A percentile compares a stretch with the other conserved stretches of the same genome.
Evolutionary conservation across 352 stramenopile species (phyloP).

Genomic region (Halophytophthora polymorphica): DNA sequence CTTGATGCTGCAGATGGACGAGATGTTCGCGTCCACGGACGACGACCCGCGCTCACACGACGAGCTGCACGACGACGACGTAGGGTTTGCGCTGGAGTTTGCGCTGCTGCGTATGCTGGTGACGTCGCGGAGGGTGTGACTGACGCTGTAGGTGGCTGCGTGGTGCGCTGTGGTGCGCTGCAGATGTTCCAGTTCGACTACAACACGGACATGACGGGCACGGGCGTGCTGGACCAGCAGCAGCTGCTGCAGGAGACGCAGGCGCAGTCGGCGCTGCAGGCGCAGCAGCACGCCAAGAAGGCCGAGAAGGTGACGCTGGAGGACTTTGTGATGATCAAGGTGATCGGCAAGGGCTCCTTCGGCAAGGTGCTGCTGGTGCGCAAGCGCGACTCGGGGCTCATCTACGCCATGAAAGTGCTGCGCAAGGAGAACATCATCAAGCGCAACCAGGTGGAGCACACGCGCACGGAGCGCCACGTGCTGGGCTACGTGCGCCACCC

Average conservation of each 20-base stretch:
- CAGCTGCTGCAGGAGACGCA: slow-evolving; percentile 49
- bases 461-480: slow-evolving; percentile 96
- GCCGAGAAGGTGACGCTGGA: slow-evolving; percentile 87
- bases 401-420: slow-evolving; percentile 99
- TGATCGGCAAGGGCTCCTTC: slow-evolving; percentile 96
- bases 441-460: slow-evolving; percentile 98
- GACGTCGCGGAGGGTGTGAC: neutral
- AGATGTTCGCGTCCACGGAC: slow-evolving; percentile 72
- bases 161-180: too few relatives aligned
- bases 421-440: slow-evolving; percentile 99
- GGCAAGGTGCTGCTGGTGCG: slow-evolving; percentile 96
- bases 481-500: slow-evolving; percentile 96
- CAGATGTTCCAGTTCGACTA: slow-evolving; percentile 79
- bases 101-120: neutral
- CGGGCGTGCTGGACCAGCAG: slow-evolving; percentile 32
- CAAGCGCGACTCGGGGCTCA: slow-evolving; percentile 89
- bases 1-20: slow-evolving; percentile 45
- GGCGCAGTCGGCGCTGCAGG: slow-evolving; percentile 39
- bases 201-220: slow-evolving; percentile 49
- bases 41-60: slow-evolving; percentile 49
- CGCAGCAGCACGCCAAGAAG: slow-evolving; percentile 31
- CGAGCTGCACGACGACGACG: slow-evolving; percentile 53
- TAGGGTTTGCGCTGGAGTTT: slow-evolving; percentile 19
- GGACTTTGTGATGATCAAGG: slow-evolving; percentile 96
- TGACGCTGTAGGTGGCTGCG: slow-evolving; percentile 3